A percentile compares a stretch with the other conserved stretches of the same genome.
These are phyloP conservation scores for Phlyctochytrium arcticum DNA, from an alignment of 192 early-diverging fungal species.

Conservation along the genomic window DNA sequence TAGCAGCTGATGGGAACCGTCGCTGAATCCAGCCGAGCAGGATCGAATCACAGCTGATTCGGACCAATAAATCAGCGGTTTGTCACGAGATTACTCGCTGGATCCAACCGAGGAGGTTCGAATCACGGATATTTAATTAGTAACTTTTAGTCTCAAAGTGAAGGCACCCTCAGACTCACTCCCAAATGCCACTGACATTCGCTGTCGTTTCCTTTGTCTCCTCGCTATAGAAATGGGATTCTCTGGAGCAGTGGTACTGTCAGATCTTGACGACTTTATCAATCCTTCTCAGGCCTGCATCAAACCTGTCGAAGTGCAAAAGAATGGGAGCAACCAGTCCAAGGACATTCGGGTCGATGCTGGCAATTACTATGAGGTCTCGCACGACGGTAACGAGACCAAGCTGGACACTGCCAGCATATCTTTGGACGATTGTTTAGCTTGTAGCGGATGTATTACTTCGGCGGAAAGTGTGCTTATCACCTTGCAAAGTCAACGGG, in stretches of 20 bases:
- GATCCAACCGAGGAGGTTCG: too few relatives aligned
- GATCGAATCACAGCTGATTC: too few relatives aligned
- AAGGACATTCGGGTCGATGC: slow-evolving; percentile 72
- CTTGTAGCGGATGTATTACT: slow-evolving; percentile 98
- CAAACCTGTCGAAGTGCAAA: slow-evolving; percentile 77
- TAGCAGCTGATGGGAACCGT: too few relatives aligned
- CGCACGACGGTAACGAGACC: slow-evolving; percentile 74
- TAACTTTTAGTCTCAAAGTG: too few relatives aligned
- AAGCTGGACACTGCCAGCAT: slow-evolving; percentile 84
- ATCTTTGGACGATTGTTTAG: slow-evolving; percentile 93
- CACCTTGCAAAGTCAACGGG: slow-evolving; percentile 87
- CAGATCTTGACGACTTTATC: slow-evolving; percentile 97
- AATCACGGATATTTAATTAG: too few relatives aligned
- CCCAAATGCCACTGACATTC: too few relatives aligned
- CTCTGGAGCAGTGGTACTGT: slow-evolving; percentile 79
- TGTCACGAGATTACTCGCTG: too few relatives aligned
- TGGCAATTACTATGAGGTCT: slow-evolving; percentile 89
- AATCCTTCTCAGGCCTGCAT: slow-evolving; percentile 96
- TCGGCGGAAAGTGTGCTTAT: slow-evolving; percentile 95
- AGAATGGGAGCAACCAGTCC: slow-evolving; percentile 16
- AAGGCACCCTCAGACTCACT: too few relatives aligned
- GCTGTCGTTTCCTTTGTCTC: background rate
- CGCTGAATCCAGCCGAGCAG: too few relatives aligned
- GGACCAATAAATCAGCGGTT: too few relatives aligned
- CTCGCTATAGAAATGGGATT: slow-evolving; percentile 48